Percentiles rank a stretch among this genome's conserved stretches.
Evolutionary conservation across 129 eudicot genomes (phyloP).

Genomic region (Arctium lappa): DNA sequence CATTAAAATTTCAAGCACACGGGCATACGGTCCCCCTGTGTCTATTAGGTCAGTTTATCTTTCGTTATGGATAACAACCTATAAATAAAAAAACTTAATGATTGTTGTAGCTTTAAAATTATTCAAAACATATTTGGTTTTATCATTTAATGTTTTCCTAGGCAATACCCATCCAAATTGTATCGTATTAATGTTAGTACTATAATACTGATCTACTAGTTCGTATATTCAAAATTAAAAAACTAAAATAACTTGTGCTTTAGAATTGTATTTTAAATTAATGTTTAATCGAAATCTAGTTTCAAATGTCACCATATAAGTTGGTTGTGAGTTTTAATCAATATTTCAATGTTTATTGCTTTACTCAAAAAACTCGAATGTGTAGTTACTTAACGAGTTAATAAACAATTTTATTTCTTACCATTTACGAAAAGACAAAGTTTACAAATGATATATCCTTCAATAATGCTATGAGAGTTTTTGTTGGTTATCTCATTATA

Average conservation of each 20-base stretch:
- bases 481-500: background rate
- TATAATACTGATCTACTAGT: background rate
- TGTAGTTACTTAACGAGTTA: background rate
- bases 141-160: background rate
- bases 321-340: background rate
- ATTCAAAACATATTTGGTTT: background rate
- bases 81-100: background rate
- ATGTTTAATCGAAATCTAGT: background rate
- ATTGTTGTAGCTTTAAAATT: background rate
- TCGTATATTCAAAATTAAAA: background rate
- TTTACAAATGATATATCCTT: background rate
- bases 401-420: background rate
- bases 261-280: background rate
- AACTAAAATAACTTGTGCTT: background rate
- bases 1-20: background rate
- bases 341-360: background rate
- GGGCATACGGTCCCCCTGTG: background rate
- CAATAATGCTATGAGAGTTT: background rate
- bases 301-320: conserved; percentile 9
- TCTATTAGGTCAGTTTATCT: background rate
- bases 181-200: background rate
- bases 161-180: background rate
- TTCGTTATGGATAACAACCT: background rate
- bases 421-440: background rate
- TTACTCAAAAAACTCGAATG: conserved; percentile 7